Base-by-base conservation (phyloP, 306 rosid species). In the Medicago ruthenica region DNA sequence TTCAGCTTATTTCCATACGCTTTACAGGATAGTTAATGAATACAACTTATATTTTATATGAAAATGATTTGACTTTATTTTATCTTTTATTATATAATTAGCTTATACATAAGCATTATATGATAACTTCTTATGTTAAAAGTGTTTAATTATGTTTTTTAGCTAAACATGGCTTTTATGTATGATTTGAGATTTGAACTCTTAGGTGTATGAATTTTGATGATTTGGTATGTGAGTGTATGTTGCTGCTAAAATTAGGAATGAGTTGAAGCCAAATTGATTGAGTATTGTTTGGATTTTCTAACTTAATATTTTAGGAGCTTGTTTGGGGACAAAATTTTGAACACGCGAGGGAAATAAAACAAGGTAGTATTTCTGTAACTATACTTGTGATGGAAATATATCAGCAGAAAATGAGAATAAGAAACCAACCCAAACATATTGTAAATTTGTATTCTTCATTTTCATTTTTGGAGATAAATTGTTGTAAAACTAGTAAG, bases 131-230 rank as follows among this genome's bases (percentile, higher is more conserved):
- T 34, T 34, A 34, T 34, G 37, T 34, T 34, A 34, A 0, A 34
- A 4, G 37, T 1, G 37, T 1, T 34, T 34, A 34, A 34, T 4
- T 34, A 34, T 4, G 37, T 34, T 12, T 5, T 14, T 13, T 14
- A 47, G 4, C 53, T 6, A 14, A 47, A 47, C 6, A 12, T 13
- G 7, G 1, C 17, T 4, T 47, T 47, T 53, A 50, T 50, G 63
- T 21, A 21, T 47, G 40, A 22, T n/a, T 27, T 63, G 14, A 36
- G 57, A 63, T 54, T 76, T n/a, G 16, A 61, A 65, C 77, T 71
- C 16, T 9, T 40, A 39, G 65, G 12, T 73, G 47, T 50, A 10
- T 76, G 31, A 65, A 72, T 57, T 51, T 27, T 72, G 73, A 76
- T 66, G 70, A 22, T 21, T 16, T 53, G 24, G n/a, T n/a, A 1